Percentiles rank a stretch among this genome's conserved stretches.
Evolutionary conservation across 305 asterid genomes (phyloP).

Genomic region (Solanum chacoense): DNA sequence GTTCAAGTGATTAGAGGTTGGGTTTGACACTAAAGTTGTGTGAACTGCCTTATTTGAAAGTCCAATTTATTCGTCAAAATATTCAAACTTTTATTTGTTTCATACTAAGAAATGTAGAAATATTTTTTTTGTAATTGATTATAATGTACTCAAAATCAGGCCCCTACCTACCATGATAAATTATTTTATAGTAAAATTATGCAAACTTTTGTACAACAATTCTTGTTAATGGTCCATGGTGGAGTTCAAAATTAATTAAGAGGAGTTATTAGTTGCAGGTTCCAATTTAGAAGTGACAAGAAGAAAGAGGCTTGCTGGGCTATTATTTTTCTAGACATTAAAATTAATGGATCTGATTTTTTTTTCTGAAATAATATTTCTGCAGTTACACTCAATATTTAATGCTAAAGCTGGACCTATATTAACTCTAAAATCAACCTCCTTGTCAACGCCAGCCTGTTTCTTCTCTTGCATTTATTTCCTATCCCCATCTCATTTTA

Average conservation of each 20-base stretch:
- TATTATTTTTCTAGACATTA: background rate
- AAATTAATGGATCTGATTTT: background rate
- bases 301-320: background rate
- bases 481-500: background rate
- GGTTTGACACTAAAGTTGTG: background rate
- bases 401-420: slow-evolving; percentile 8
- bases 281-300: background rate
- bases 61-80: background rate
- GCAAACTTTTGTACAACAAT: background rate
- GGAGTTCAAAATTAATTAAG: background rate
- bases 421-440: background rate
- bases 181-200: background rate
- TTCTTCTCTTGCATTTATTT: background rate
- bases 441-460: background rate
- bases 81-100: background rate
- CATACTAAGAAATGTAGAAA: background rate
- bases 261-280: background rate
- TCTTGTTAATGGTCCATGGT: background rate
- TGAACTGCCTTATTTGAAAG: background rate
- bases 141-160: background rate
- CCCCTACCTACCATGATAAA: background rate
- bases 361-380: background rate
- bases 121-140: background rate
- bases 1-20: background rate
- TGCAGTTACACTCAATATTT: background rate